phyloP scores from a whole-genome alignment of 225 moss, liverwort and hornwort species.

The Straminergon stramineum region DNA sequence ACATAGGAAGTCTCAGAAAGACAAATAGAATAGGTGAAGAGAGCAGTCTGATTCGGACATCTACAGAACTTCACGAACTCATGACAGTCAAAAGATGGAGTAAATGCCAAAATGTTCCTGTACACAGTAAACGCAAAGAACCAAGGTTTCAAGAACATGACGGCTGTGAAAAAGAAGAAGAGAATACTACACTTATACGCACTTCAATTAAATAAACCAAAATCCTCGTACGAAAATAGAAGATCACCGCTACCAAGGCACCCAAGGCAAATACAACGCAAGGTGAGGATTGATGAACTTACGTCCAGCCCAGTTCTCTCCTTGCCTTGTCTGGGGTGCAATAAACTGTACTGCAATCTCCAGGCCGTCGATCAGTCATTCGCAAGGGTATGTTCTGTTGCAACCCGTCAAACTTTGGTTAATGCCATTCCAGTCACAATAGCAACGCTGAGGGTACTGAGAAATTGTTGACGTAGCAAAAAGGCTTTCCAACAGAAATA shows the following conservation, averaged over 20 bases:
- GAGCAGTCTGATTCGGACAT: not conserved
- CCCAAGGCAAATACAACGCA: not conserved
- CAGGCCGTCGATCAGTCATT: slow-evolving; percentile 68
- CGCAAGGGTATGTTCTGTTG: slow-evolving; percentile 72
- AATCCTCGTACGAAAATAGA: not conserved
- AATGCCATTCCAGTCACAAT: not conserved
- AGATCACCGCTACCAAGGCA: not conserved
- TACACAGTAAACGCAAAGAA: not conserved
- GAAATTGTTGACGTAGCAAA: not conserved
- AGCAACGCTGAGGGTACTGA: not conserved
- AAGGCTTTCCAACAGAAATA: not conserved
- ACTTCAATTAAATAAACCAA: not conserved
- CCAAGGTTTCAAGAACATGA: not conserved
- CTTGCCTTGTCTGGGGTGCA: slow-evolving; percentile 71
- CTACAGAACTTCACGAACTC: not conserved
- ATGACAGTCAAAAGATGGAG: not conserved
- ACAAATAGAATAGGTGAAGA: not conserved
- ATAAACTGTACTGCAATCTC: slow-evolving; percentile 88
- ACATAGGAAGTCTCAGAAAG: not conserved
- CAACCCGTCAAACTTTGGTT: not conserved
- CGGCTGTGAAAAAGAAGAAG: not conserved
- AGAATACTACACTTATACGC: not conserved
- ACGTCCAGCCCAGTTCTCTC: slow-evolving; percentile 81
- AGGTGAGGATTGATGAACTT: slow-evolving; percentile 9
- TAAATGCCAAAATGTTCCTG: not conserved